Evolutionary conservation across 306 rosid species (phyloP).

Genomic region (Cucurbita pepo): DNA sequence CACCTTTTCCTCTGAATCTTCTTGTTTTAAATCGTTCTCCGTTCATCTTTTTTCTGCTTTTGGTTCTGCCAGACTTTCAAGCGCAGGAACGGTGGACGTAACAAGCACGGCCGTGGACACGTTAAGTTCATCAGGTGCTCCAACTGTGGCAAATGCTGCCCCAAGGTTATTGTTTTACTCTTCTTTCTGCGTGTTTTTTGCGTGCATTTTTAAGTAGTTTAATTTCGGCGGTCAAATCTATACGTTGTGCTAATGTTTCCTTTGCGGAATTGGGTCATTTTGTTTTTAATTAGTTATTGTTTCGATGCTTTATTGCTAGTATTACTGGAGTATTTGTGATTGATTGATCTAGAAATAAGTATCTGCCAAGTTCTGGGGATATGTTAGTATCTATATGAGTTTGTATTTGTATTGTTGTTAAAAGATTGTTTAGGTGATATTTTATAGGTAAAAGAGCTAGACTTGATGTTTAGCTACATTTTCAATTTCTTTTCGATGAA

Average conservation of each 20-base stretch:
- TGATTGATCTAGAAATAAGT: background rate
- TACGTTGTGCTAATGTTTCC: background rate
- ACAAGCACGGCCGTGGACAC: slow-evolving; percentile 95
- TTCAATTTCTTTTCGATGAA: background rate
- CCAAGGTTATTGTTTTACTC: slow-evolving; percentile 34
- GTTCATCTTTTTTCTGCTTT: background rate
- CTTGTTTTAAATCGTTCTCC: background rate
- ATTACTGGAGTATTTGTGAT: background rate
- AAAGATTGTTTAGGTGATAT: background rate
- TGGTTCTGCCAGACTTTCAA: slow-evolving; percentile 54
- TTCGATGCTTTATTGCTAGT: background rate
- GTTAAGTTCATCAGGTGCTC: slow-evolving; percentile 82
- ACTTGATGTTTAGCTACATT: background rate
- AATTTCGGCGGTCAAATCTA: background rate
- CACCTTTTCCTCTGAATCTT: background rate
- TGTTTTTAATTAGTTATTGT: background rate
- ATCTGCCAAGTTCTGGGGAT: background rate
- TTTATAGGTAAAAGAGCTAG: background rate
- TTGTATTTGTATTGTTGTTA: background rate
- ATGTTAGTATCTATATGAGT: background rate
- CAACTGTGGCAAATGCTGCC: slow-evolving; percentile 94
- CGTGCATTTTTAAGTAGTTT: background rate
- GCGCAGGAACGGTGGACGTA: slow-evolving; percentile 90
- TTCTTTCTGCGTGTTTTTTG: background rate
- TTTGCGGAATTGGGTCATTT: background rate